phyloP scores from a whole-genome alignment of 2,329 filamentous ascomycete genomes.

The Xylariaceae sp. region DNA sequence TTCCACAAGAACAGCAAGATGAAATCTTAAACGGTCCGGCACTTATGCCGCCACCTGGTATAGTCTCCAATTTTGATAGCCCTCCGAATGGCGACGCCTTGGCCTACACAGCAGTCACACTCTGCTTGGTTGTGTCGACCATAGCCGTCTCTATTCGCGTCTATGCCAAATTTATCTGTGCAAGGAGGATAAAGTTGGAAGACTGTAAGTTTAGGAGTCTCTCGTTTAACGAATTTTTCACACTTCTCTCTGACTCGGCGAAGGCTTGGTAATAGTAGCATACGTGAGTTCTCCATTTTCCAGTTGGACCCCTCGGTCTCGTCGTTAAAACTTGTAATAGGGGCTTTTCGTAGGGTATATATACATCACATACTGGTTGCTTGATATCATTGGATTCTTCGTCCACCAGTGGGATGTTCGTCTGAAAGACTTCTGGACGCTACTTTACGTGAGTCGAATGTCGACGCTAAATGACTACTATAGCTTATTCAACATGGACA shows the following conservation, averaged over 20 bases:
- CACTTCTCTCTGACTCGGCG: neutral
- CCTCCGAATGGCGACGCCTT: slow-evolving; percentile 27
- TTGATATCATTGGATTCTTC: slow-evolving; percentile 21
- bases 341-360: slow-evolving; percentile 12
- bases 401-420: slow-evolving; percentile 32
- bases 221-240: neutral
- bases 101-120: slow-evolving; percentile 12
- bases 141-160: slow-evolving; percentile 25
- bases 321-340: slow-evolving; percentile 3
- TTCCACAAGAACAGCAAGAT: slow-evolving; percentile 2
- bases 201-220: slow-evolving; percentile 25
- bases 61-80: slow-evolving; percentile 30
- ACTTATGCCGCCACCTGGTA: slow-evolving; percentile 23
- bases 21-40: slow-evolving; percentile 25
- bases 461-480: neutral
- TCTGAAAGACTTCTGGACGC: slow-evolving; percentile 20
- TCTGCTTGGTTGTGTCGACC: slow-evolving; percentile 24
- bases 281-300: neutral
- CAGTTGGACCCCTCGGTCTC: neutral
- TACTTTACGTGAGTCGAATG: slow-evolving; percentile 15
- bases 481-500: neutral
- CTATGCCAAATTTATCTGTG: slow-evolving; percentile 27
- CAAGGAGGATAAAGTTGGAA: slow-evolving; percentile 26
- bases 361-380: slow-evolving; percentile 22
- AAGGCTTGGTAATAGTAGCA: neutral